phyloP scores from a whole-genome alignment of 1,139 yeast species.

The Saccharomyces hybrid region DNA sequence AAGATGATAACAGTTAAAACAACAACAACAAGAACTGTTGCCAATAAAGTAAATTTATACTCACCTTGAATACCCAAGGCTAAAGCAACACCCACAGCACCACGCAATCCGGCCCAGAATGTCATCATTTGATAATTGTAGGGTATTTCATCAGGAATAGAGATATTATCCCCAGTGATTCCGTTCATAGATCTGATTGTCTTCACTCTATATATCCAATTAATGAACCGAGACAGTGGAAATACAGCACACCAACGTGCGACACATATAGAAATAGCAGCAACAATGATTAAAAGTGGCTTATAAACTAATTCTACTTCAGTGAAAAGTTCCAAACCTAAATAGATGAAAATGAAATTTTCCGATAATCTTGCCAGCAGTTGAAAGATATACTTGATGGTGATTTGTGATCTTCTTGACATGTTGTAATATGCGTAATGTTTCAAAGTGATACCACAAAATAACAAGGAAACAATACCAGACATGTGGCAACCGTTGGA shows the following conservation, averaged over 20 bases:
- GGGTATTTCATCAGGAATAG: constrained; percentile 82
- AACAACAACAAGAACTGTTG: constrained; percentile 93
- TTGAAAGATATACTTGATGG: constrained; percentile 91
- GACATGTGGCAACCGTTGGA: constrained; percentile 99
- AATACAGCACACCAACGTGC: constrained; percentile 98
- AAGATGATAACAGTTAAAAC: constrained; percentile 92
- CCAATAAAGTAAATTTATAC: constrained; percentile 77
- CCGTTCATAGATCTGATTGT: constrained; percentile 27
- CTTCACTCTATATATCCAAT: constrained; percentile 65
- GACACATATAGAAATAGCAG: constrained; percentile 83
- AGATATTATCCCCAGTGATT: constrained; percentile 36
- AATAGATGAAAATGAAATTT: constrained; percentile 90
- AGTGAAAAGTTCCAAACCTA: constrained; percentile 90
- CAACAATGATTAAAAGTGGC: constrained; percentile 83
- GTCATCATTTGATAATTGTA: constrained; percentile 98
- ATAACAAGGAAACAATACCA: constrained; percentile 89
- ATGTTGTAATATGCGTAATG: constrained; percentile 96
- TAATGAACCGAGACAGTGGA: constrained; percentile 80
- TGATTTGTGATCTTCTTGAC: constrained; percentile 95
- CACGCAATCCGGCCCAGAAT: constrained; percentile 98
- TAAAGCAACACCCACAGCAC: constrained; percentile 98
- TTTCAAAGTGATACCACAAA: constrained; percentile 93
- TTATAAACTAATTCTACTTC: constrained; percentile 93
- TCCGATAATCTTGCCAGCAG: constrained; percentile 90
- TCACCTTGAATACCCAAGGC: constrained; percentile 98